These are phyloP conservation scores for Scutellaria minor DNA, from an alignment of 257 asterid genomes.

Conservation along the genomic window DNA sequence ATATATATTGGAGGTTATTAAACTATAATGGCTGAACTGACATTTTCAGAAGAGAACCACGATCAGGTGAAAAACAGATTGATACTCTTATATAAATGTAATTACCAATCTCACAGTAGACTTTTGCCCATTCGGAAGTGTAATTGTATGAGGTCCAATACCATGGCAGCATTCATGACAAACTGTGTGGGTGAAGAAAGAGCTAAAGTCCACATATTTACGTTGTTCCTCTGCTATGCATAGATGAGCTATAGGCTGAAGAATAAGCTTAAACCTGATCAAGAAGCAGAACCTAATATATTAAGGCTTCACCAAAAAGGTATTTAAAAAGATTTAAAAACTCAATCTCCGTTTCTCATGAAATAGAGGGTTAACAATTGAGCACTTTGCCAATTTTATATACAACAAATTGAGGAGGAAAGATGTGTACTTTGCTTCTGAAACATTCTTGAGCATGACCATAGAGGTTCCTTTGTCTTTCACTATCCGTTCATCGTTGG, in stretches of 20 bases:
- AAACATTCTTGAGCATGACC: slow-evolving; percentile 98
- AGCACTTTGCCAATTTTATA: slow-evolving; percentile 1
- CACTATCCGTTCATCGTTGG: slow-evolving; percentile 91
- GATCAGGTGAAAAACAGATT: slow-evolving; percentile 4
- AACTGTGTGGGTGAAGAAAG: slow-evolving; percentile 92
- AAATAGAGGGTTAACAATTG: slow-evolving; percentile 14
- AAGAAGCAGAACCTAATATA: slow-evolving; percentile 31
- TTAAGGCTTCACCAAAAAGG: slow-evolving; percentile 31
- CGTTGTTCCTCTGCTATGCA: slow-evolving; percentile 75
- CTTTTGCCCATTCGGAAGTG: slow-evolving; percentile 73
- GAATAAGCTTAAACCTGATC: slow-evolving; percentile 90
- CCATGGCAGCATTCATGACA: slow-evolving; percentile 99
- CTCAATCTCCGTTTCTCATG: not conserved
- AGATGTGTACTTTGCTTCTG: slow-evolving; percentile 86
- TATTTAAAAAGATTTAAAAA: not conserved
- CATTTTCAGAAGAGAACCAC: not conserved
- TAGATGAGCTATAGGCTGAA: slow-evolving; percentile 80
- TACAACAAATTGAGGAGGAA: slow-evolving; percentile 15
- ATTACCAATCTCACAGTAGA: slow-evolving; percentile 96
- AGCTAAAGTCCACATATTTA: slow-evolving; percentile 75
- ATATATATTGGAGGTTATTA: not conserved
- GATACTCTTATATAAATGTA: not conserved
- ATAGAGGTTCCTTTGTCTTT: slow-evolving; percentile 93
- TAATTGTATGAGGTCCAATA: slow-evolving; percentile 95
- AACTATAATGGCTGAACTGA: not conserved